phyloP scores from a whole-genome alignment of 2,329 filamentous ascomycete species.

The Aspergillus fischeri region DNA sequence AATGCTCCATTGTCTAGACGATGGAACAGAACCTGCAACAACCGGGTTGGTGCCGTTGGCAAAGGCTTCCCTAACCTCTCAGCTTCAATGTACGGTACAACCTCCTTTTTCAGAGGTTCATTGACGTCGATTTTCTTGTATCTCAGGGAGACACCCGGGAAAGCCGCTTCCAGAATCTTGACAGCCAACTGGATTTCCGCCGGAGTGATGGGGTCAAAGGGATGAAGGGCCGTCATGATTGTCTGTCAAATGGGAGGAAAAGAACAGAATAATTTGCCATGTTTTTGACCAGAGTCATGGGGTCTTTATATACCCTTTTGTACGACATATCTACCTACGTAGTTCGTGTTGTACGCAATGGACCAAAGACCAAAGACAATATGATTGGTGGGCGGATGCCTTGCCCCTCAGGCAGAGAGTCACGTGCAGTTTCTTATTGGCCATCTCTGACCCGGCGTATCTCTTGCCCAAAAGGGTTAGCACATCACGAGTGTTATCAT shows the following conservation, averaged over 20 bases:
- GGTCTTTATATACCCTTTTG: neutral
- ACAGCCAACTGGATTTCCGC: slow-evolving; percentile 39
- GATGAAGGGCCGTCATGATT: slow-evolving; percentile 29
- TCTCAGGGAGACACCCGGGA: slow-evolving; percentile 34
- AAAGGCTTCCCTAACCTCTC: slow-evolving; percentile 52
- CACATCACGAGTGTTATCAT: neutral
- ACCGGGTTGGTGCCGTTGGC: slow-evolving; percentile 48
- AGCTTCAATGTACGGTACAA: slow-evolving; percentile 59
- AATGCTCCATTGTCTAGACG: slow-evolving; percentile 41
- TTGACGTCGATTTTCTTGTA: slow-evolving; percentile 66
- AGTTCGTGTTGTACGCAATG: neutral
- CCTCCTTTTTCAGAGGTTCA: slow-evolving; percentile 59
- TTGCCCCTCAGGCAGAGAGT: neutral
- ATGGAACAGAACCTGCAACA: slow-evolving; percentile 51
- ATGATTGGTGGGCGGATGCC: neutral
- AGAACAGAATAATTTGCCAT: neutral
- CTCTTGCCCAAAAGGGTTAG: neutral
- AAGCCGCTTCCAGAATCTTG: slow-evolving; percentile 33
- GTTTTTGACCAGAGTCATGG: neutral
- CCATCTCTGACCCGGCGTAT: neutral
- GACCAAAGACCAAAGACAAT: rapidly evolving
- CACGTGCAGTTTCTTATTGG: neutral
- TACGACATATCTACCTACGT: neutral
- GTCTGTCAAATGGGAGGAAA: neutral
- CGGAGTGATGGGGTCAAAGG: slow-evolving; percentile 39